phyloP scores from a whole-genome alignment of 2,329 filamentous ascomycete species.

The Sporothrix luriei region DNA sequence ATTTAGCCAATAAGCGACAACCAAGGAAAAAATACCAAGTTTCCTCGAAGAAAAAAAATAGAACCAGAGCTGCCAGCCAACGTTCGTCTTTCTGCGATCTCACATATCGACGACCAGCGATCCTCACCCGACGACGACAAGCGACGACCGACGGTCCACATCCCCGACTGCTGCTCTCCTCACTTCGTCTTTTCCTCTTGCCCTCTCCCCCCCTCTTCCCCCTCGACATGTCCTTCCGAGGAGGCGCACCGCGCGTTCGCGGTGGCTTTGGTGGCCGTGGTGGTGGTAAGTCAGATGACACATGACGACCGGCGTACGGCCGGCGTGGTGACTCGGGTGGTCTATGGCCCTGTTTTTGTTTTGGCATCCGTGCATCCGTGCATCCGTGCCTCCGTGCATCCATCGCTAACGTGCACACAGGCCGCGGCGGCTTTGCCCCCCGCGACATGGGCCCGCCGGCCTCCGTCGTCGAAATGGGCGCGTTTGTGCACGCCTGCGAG shows the following conservation, averaged over 20 bases:
- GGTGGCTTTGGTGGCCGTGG: slow-evolving; percentile 55
- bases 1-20: not conserved
- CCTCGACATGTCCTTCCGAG: slow-evolving; percentile 63
- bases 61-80: slow-evolving; percentile 16
- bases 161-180: not conserved
- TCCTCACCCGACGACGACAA: slow-evolving; percentile 16
- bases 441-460: slow-evolving; percentile 64
- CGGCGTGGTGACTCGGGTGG: no score
- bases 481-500: slow-evolving; percentile 91
- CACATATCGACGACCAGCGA: not conserved
- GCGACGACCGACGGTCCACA: not conserved
- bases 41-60: slow-evolving; percentile 24
- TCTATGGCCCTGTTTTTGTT: not conserved
- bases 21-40: slow-evolving; percentile 17
- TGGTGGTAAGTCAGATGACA: slow-evolving; percentile 47
- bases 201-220: not conserved
- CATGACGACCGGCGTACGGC: no score
- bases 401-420: slow-evolving; percentile 32
- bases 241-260: slow-evolving; percentile 51
- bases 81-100: not conserved
- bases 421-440: slow-evolving; percentile 63
- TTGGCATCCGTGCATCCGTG: not conserved
- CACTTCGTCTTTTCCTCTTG: not conserved
- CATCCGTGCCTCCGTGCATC: not conserved
- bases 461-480: slow-evolving; percentile 79